phyloP scores from a whole-genome alignment of 2,329 filamentous ascomycete genomes.

The Exserohilum rostratum region DNA sequence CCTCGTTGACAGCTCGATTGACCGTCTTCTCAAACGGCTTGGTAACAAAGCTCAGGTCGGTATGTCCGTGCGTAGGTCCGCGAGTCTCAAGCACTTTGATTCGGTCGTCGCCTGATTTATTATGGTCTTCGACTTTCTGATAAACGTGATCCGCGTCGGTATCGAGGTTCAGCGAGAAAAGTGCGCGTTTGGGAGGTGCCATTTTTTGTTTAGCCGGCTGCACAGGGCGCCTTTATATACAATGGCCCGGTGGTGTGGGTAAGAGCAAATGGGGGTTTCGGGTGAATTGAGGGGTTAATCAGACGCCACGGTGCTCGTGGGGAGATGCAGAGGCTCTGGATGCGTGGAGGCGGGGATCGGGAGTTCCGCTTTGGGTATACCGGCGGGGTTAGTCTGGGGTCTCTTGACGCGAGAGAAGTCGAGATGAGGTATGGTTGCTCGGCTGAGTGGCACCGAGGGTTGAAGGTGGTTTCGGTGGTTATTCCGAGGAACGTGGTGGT shows the following conservation, averaged over 20 bases:
- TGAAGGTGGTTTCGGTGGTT: constrained; percentile 16
- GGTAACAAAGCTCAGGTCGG: constrained; percentile 42
- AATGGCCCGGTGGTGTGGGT: background rate
- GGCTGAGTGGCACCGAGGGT: constrained; percentile 10
- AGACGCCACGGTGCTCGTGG: constrained; percentile 5
- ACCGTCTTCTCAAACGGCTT: constrained; percentile 47
- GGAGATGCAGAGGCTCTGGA: constrained; percentile 8
- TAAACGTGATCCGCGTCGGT: constrained; percentile 49
- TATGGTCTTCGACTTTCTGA: constrained; percentile 47
- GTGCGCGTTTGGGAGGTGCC: constrained; percentile 37
- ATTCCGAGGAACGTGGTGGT: constrained; percentile 18
- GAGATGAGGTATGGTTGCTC: constrained; percentile 2
- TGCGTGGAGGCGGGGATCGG: constrained; percentile 24
- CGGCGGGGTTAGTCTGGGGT: constrained; percentile 24
- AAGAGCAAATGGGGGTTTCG: constrained; percentile 5
- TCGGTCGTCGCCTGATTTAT: constrained; percentile 37
- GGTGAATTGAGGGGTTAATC: constrained; percentile 25
- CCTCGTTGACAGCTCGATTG: constrained; percentile 39
- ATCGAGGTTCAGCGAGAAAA: constrained; percentile 49
- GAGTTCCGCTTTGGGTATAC: constrained; percentile 33
- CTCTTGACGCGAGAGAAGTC: constrained; percentile 7
- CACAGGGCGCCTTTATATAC: background rate
- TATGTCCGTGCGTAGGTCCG: constrained; percentile 42
- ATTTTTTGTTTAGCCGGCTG: constrained; percentile 11
- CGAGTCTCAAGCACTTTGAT: constrained; percentile 44